phyloP scores from a whole-genome alignment of 2,329 filamentous ascomycete species.

The Elsinoe necatrix region DNA sequence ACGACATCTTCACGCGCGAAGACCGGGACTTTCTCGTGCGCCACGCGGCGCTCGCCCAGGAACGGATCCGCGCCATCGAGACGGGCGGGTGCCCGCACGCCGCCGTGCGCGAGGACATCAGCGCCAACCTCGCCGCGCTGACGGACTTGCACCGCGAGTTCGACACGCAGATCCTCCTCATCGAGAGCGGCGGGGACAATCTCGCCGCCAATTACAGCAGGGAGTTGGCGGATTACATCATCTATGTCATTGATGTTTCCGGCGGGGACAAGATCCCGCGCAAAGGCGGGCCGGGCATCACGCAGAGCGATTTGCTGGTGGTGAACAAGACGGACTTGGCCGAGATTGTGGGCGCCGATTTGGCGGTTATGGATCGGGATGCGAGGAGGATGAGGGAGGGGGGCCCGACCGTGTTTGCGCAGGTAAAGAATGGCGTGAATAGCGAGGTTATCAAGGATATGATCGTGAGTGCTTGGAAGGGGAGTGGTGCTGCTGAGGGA shows the following conservation, averaged over 20 bases:
- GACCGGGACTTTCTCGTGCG: constrained; percentile 95
- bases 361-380: constrained; percentile 90
- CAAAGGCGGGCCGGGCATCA: constrained; percentile 95
- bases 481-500: constrained; percentile 59
- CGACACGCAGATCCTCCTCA: constrained; percentile 74
- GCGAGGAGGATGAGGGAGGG: constrained; percentile 89
- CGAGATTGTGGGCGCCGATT: constrained; percentile 78
- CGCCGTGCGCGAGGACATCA: constrained; percentile 94
- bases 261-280: constrained; percentile 94
- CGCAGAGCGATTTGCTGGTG: constrained; percentile 84
- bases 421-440: constrained; percentile 86
- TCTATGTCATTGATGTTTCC: constrained; percentile 96
- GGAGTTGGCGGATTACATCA: constrained; percentile 92
- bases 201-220: constrained; percentile 92
- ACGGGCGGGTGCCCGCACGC: constrained; percentile 96
- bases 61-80: constrained; percentile 89
- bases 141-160: constrained; percentile 80
- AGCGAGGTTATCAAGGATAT: constrained; percentile 81
- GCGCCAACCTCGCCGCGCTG: constrained; percentile 81
- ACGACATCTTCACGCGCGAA: constrained; percentile 97
- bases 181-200: constrained; percentile 94
- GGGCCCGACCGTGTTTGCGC: constrained; percentile 89
- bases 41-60: constrained; percentile 70
- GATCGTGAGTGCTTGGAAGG: constrained; percentile 86
- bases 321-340: constrained; percentile 98